These are phyloP conservation scores for Debaryomycetaceae sp. DNA, from an alignment of 1,139 yeast genomes.

Conservation along the genomic window DNA sequence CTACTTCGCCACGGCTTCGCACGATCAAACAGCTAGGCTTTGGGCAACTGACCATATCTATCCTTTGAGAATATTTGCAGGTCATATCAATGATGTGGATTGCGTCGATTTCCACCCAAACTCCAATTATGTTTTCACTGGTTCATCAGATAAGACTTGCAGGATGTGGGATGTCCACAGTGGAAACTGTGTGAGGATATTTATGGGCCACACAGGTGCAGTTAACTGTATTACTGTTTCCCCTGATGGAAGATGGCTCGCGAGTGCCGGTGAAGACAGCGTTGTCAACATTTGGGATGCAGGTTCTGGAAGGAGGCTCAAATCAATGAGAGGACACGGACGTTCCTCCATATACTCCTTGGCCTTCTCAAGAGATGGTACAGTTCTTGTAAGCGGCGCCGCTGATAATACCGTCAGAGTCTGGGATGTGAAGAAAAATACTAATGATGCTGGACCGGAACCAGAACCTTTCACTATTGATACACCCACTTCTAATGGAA, in stretches of 20 bases:
- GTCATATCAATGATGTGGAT: conserved; percentile 95
- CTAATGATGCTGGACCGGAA: conserved; percentile 74
- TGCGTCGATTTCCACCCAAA: conserved; percentile 95
- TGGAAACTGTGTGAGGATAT: conserved; percentile 90
- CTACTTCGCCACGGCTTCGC: conserved; percentile 95
- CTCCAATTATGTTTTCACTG: conserved; percentile 89
- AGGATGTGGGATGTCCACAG: conserved; percentile 96
- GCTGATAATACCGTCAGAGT: conserved; percentile 92
- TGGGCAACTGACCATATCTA: conserved; percentile 99
- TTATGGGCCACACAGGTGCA: conserved; percentile 90
- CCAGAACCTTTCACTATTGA: conserved; percentile 64
- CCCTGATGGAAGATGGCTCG: conserved; percentile 96
- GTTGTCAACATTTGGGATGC: conserved; percentile 91
- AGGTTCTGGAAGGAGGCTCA: conserved; percentile 83
- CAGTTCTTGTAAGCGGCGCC: conserved; percentile 86
- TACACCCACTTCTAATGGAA: conserved; percentile 10
- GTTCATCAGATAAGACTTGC: conserved; percentile 92
- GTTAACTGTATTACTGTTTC: conserved; percentile 83
- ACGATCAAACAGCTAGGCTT: conserved; percentile 93
- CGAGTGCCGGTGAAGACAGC: conserved; percentile 93
- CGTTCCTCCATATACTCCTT: conserved; percentile 81
- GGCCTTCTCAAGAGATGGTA: conserved; percentile 83
- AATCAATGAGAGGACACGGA: conserved; percentile 89
- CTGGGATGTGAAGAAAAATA: conserved; percentile 90
- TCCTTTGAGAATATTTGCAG: conserved; percentile 94